Evolutionary conservation across 1,284 basidiomycete genomes (phyloP).

Genomic region (Stereum hirsutum): DNA sequence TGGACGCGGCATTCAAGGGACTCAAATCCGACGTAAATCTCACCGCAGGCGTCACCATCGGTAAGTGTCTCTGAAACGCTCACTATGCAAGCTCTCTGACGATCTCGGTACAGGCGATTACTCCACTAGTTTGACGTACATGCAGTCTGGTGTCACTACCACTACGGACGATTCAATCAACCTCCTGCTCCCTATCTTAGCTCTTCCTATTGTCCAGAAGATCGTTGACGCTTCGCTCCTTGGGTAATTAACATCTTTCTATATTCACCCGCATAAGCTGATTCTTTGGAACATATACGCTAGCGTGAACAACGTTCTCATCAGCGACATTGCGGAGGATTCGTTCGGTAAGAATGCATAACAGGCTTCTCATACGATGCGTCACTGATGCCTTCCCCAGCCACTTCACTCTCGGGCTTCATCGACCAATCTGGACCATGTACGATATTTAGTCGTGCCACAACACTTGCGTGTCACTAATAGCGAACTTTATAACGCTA

Average conservation of each 20-base stretch:
- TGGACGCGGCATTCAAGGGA: slow-evolving; percentile 58
- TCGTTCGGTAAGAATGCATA: slow-evolving; percentile 39
- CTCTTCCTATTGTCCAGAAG: slow-evolving; percentile 74
- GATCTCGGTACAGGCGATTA: slow-evolving; percentile 42
- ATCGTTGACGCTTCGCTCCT: slow-evolving; percentile 56
- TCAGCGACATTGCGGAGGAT: slow-evolving; percentile 44
- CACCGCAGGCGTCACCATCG: slow-evolving; percentile 48
- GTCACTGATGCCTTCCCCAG: slow-evolving; percentile 22
- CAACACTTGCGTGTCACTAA: background rate
- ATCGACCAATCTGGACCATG: slow-evolving; percentile 74
- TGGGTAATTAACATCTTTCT: slow-evolving; percentile 27
- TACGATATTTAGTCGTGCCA: slow-evolving; percentile 23
- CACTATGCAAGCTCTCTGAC: background rate
- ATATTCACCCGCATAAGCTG: background rate
- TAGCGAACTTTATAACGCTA: slow-evolving; percentile 17
- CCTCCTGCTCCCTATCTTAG: slow-evolving; percentile 62
- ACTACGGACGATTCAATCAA: slow-evolving; percentile 55
- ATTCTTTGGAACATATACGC: slow-evolving; percentile 1
- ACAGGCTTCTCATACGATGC: background rate
- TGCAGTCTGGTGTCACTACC: slow-evolving; percentile 49
- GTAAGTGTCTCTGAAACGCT: slow-evolving; percentile 21
- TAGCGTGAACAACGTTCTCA: slow-evolving; percentile 51
- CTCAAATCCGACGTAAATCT: slow-evolving; percentile 57
- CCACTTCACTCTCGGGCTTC: slow-evolving; percentile 48
- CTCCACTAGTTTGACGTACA: slow-evolving; percentile 51